phyloP scores from a whole-genome alignment of 371 early-diverging fungal genomes.

The Chytridium lagenaria region DNA sequence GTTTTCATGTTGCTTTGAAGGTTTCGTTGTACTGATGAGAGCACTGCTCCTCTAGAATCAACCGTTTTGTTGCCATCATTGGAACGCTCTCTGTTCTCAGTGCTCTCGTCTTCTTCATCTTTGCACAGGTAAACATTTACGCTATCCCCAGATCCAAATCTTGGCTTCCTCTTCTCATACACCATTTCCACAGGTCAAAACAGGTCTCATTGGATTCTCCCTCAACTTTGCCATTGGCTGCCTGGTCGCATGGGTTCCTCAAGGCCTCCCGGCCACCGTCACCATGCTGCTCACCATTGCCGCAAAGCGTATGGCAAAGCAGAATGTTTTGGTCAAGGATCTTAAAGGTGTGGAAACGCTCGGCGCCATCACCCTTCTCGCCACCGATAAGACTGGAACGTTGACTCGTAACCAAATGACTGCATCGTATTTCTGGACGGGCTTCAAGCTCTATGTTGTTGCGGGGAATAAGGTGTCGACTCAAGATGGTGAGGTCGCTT shows the following conservation, averaged over 20 bases:
- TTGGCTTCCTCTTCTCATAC: too few relatives aligned
- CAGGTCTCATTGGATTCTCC: slow-evolving; percentile 41
- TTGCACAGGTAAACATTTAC: too few relatives aligned
- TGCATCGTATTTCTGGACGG: slow-evolving; percentile 87
- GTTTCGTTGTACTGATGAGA: slow-evolving; percentile 65
- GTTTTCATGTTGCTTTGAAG: background rate
- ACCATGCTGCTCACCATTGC: slow-evolving; percentile 91
- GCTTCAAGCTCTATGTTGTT: slow-evolving; percentile 63
- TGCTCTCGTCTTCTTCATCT: slow-evolving; percentile 83
- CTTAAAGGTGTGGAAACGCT: slow-evolving; percentile 94
- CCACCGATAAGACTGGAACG: slow-evolving; percentile 96
- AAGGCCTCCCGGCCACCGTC: slow-evolving; percentile 89
- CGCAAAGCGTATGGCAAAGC: slow-evolving; percentile 89
- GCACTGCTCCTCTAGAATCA: slow-evolving; percentile 79
- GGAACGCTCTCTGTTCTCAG: slow-evolving; percentile 77
- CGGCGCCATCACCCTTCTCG: slow-evolving; percentile 92
- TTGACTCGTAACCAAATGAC: slow-evolving; percentile 96
- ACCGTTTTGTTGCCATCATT: slow-evolving; percentile 84
- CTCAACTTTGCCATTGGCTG: slow-evolving; percentile 88
- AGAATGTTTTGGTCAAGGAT: slow-evolving; percentile 93
- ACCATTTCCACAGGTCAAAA: slow-evolving; percentile 58
- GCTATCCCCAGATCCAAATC: too few relatives aligned
- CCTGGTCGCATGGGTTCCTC: slow-evolving; percentile 67
- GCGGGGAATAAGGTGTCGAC: slow-evolving; percentile 51
- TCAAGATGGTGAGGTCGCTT: slow-evolving; percentile 46